phyloP scores from a whole-genome alignment of 306 rosid species.

The Styphnolobium japonicum region DNA sequence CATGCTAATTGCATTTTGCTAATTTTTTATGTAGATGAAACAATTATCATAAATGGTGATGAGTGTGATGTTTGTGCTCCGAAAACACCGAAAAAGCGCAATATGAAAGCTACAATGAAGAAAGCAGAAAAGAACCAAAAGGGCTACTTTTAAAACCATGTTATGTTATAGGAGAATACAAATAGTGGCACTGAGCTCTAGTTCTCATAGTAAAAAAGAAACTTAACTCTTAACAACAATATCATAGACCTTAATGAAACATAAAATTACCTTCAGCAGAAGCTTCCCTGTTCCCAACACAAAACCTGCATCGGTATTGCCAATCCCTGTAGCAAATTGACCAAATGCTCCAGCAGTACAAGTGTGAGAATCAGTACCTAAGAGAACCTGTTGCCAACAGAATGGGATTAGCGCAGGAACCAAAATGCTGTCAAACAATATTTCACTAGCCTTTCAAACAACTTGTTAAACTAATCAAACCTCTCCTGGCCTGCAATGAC shows the following conservation, averaged over 20 bases:
- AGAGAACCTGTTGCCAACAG: slow-evolving; percentile 58
- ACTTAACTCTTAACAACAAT: neutral
- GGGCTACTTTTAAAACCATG: neutral
- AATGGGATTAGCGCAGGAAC: slow-evolving; percentile 17
- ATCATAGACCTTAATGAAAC: neutral
- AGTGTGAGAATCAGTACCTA: slow-evolving; percentile 98
- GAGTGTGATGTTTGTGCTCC: neutral
- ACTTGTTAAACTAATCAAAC: slow-evolving; percentile 38
- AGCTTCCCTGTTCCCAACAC: slow-evolving; percentile 90
- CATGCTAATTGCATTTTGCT: neutral
- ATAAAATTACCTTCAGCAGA: slow-evolving; percentile 67
- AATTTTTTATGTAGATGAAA: neutral
- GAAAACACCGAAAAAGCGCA: neutral
- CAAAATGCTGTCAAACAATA: slow-evolving; percentile 8
- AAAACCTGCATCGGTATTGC: slow-evolving; percentile 93
- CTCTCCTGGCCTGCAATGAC: slow-evolving; percentile 99
- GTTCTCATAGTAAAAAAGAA: neutral
- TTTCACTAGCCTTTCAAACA: neutral
- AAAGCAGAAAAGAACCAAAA: neutral
- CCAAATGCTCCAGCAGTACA: slow-evolving; percentile 99
- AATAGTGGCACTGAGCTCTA: neutral
- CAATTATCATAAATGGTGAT: neutral
- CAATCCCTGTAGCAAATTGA: slow-evolving; percentile 96
- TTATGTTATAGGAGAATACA: neutral
- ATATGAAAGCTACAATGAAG: neutral